Percentiles rank a stretch among this genome's conserved stretches.
phyloP scores from a whole-genome alignment of 2,329 filamentous ascomycete genomes.

The Fusarium udum region DNA sequence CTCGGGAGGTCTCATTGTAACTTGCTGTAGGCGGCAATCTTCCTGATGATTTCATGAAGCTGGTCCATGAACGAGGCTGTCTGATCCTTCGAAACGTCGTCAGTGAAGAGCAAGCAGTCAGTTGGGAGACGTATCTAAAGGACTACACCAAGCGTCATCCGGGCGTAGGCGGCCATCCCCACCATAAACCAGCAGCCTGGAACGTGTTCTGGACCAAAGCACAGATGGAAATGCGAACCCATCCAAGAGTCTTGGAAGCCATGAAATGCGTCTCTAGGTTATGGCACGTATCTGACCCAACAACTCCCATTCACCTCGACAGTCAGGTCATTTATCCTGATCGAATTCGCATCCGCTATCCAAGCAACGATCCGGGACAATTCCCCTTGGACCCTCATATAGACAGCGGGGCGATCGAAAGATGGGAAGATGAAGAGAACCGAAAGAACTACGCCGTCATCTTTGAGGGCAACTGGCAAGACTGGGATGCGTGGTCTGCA shows the following conservation, averaged over 20 bases:
- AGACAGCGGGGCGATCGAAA: background rate
- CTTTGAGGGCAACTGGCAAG: background rate
- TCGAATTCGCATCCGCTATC: background rate
- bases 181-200: background rate
- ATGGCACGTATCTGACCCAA: background rate
- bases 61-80: background rate
- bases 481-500: background rate
- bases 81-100: background rate
- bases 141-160: background rate
- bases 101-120: background rate
- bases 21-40: background rate
- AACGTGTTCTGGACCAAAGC: conserved; percentile 1
- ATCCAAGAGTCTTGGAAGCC: background rate
- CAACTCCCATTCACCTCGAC: background rate
- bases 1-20: accelerated
- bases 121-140: background rate
- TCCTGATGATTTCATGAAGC: background rate
- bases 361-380: background rate
- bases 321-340: background rate
- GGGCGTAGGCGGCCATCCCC: background rate
- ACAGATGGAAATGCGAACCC: background rate
- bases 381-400: background rate
- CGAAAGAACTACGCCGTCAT: background rate
- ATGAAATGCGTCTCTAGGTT: background rate
- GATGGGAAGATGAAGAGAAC: background rate